Evolutionary conservation across 2,329 filamentous ascomycete genomes (phyloP).

Genomic region (Calonectria hawksworthii): DNA sequence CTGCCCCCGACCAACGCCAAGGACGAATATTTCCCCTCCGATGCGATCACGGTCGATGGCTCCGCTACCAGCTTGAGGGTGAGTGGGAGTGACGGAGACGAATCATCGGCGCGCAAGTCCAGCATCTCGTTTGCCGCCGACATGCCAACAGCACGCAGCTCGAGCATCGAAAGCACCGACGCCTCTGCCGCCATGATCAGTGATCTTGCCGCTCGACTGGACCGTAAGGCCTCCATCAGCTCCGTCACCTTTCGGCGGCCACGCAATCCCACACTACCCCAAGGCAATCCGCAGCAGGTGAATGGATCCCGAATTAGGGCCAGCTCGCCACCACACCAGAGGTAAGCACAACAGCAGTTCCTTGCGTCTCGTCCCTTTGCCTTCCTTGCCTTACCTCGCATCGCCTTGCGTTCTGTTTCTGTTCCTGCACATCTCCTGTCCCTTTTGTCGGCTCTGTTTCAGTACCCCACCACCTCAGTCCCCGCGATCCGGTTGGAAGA

Average conservation of each 20-base stretch:
- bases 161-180: conserved; percentile 44
- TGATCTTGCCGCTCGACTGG: conserved; percentile 43
- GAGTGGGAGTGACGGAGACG: conserved; percentile 49
- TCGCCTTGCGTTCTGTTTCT: conserved; percentile 8
- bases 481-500: not conserved
- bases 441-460: conserved; percentile 9
- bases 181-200: conserved; percentile 25
- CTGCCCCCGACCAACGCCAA: conserved; percentile 36
- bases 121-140: conserved; percentile 53
- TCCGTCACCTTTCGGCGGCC: conserved; percentile 63
- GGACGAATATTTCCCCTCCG: conserved; percentile 46
- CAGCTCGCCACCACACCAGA: conserved; percentile 63
- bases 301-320: conserved; percentile 58
- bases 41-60: conserved; percentile 41
- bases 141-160: conserved; percentile 44
- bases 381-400: not conserved
- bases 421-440: conserved; percentile 12
- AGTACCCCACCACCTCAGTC: conserved; percentile 3
- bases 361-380: conserved; percentile 1
- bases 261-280: conserved; percentile 60
- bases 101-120: conserved; percentile 50
- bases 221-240: conserved; percentile 62
- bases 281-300: conserved; percentile 62
- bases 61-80: conserved; percentile 41
- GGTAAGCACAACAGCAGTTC: conserved; percentile 53